These are phyloP conservation scores for Grifola frondosa DNA, from an alignment of 1,284 basidiomycete species.

Conservation along the genomic window DNA sequence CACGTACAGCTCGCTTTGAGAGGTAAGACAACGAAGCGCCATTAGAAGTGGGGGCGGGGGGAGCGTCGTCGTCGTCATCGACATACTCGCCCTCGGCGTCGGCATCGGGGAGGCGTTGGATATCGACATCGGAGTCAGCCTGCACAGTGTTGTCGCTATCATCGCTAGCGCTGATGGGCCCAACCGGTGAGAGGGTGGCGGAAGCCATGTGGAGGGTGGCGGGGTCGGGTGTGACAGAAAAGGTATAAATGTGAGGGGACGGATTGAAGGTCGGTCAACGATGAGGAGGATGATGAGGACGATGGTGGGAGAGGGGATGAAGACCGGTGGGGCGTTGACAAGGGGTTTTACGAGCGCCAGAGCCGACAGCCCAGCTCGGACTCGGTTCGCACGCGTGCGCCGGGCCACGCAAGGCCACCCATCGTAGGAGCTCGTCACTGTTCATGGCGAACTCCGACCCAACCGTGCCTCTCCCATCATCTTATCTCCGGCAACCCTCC, in stretches of 20 bases:
- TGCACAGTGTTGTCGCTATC: conserved; percentile 38
- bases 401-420: conserved; percentile 25
- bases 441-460: conserved; percentile 34
- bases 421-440: conserved; percentile 29
- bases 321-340: conserved; percentile 43
- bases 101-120: conserved; percentile 34
- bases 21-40: conserved; percentile 31
- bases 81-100: conserved; percentile 43
- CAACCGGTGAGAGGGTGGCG: conserved; percentile 22
- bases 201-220: conserved; percentile 33
- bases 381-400: conserved; percentile 37
- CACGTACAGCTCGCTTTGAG: conserved; percentile 32
- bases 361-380: conserved; percentile 34
- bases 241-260: conserved; percentile 29
- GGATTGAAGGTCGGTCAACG: conserved; percentile 38
- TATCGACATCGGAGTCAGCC: conserved; percentile 46
- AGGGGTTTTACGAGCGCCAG: conserved; percentile 41
- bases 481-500: conserved; percentile 19
- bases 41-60: conserved; percentile 22
- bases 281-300: conserved; percentile 42
- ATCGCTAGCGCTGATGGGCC: conserved; percentile 25
- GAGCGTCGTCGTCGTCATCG: conserved; percentile 32
- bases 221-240: conserved; percentile 32
- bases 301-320: conserved; percentile 27
- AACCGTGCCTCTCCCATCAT: conserved; percentile 18